Evolutionary conservation across 2,329 filamentous ascomycete genomes (phyloP).

Genomic region (Phaeomoniella chlamydospora): DNA sequence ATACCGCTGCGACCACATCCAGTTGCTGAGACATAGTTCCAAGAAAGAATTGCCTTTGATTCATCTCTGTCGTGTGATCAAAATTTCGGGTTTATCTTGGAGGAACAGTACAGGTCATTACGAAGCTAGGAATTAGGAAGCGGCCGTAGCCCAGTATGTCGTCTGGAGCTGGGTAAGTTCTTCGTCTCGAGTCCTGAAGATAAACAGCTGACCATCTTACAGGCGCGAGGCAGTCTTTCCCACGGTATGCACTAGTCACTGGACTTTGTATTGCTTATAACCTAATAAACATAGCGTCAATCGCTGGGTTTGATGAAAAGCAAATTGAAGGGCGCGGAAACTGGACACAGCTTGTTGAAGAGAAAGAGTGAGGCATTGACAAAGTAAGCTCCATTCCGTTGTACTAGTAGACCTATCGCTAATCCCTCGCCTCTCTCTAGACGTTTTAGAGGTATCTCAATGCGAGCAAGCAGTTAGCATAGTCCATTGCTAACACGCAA

Average conservation of each 20-base stretch:
- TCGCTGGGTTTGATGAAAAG: constrained; percentile 94
- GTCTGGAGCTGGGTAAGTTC: constrained; percentile 6
- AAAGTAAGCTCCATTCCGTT: constrained; percentile 51
- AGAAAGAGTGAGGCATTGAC: constrained; percentile 96
- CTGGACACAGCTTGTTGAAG: constrained; percentile 87
- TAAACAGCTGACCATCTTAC: constrained; percentile 10
- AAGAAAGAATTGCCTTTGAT: no score
- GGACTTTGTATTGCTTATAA: no score
- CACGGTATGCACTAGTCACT: no score
- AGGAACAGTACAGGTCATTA: no score
- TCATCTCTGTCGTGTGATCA: no score
- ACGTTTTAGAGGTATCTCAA: constrained; percentile 65
- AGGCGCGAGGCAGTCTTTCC: neutral
- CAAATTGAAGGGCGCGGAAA: constrained; percentile 89
- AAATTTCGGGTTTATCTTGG: no score
- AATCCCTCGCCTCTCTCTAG: constrained; percentile 29
- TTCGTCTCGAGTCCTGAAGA: constrained; percentile 3
- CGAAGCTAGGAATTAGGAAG: no score
- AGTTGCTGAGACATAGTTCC: no score
- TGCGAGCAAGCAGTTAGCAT: constrained; percentile 4
- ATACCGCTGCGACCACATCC: no score
- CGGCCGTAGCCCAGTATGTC: no score
- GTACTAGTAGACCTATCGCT: no score
- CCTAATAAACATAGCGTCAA: constrained; percentile 94
- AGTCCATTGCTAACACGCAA: constrained; percentile 11